These are phyloP conservation scores for Ustilago curta DNA, from an alignment of 1,284 basidiomycete genomes.

Conservation along the genomic window DNA sequence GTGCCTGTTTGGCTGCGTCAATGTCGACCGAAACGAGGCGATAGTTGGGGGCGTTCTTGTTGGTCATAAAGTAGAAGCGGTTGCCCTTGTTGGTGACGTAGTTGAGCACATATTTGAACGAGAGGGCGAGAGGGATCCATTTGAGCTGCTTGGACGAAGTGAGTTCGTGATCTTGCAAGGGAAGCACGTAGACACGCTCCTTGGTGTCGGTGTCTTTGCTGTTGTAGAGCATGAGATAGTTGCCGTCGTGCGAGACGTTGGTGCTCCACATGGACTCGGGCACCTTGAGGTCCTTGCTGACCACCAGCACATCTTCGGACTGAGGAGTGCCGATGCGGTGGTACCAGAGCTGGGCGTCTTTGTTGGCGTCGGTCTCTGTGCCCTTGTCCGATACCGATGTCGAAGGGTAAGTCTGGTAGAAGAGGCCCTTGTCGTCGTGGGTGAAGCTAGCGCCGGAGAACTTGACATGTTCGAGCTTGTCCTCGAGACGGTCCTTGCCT, in stretches of 20 bases:
- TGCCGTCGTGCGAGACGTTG: conserved; percentile 61
- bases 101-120: conserved; percentile 60
- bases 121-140: conserved; percentile 61
- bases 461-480: conserved; percentile 63
- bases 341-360: conserved; percentile 66
- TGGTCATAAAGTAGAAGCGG: conserved; percentile 66
- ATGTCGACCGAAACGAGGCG: conserved; percentile 59
- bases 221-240: conserved; percentile 60
- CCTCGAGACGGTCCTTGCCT: conserved; percentile 58
- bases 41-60: conserved; percentile 66
- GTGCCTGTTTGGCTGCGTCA: conserved; percentile 36
- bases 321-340: conserved; percentile 64
- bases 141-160: conserved; percentile 29
- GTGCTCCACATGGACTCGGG: conserved; percentile 62
- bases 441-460: conserved; percentile 61
- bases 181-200: conserved; percentile 54
- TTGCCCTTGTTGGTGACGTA: conserved; percentile 63
- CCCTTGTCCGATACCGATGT: conserved; percentile 59
- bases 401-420: conserved; percentile 65
- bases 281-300: conserved; percentile 58
- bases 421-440: conserved; percentile 65
- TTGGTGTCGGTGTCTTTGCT: conserved; percentile 66
- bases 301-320: conserved; percentile 60
- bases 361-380: conserved; percentile 66
- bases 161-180: conserved; percentile 46